Conservation (phyloP, 169 alveolate genomes). For the Cryptosporidium sp. region DNA sequence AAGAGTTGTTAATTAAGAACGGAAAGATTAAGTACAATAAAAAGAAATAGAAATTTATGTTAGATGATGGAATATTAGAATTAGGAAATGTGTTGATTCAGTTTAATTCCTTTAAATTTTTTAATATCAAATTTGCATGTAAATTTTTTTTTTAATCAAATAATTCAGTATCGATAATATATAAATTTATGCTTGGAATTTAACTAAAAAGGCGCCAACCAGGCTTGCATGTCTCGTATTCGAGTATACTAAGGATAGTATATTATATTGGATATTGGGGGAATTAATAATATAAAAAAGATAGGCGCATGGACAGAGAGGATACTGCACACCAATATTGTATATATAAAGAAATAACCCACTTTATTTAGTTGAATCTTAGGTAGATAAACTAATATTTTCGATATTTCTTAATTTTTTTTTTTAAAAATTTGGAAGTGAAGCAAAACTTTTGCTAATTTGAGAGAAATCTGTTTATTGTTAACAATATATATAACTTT, state of each 20-base stretch:
- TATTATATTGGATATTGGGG: constrained; percentile 2
- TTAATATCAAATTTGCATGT: background rate
- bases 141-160: too few relatives aligned
- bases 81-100: background rate
- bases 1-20: background rate
- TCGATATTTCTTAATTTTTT: background rate
- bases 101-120: too few relatives aligned
- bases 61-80: background rate
- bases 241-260: background rate
- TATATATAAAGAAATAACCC: background rate
- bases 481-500: background rate
- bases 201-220: background rate
- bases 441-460: background rate
- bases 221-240: constrained; percentile 14
- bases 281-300: background rate
- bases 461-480: background rate
- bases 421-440: background rate
- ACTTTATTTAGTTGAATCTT: background rate
- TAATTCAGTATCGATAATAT: background rate
- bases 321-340: constrained; percentile 15
- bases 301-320: constrained; percentile 1
- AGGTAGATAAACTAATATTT: background rate
- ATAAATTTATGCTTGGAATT: background rate
- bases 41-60: too few relatives aligned
- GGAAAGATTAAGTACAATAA: background rate